A percentile compares a stretch with the other conserved stretches of the same genome.
Conservation (phyloP, 139 green algal genomes). For the Closterium sp. region DNA sequence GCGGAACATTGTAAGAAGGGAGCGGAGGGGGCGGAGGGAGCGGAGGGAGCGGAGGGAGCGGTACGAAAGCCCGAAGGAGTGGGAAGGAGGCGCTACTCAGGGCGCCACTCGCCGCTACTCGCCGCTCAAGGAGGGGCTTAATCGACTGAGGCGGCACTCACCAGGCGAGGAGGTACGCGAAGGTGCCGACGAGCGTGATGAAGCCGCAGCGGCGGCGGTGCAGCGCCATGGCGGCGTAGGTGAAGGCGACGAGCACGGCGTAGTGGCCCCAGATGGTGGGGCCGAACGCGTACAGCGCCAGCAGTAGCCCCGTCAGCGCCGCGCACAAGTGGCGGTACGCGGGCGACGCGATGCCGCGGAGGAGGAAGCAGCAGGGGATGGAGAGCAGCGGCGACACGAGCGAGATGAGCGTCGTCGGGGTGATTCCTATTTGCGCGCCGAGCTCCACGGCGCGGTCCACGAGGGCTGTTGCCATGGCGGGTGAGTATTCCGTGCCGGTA, state of each 20-base stretch:
- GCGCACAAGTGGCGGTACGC: neutral
- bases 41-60: too few species aligned
- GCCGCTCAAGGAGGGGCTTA: too few species aligned
- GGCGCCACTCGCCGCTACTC: too few species aligned
- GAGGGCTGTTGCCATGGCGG: neutral
- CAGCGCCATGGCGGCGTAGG: conserved; percentile 33
- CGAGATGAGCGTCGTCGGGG: neutral
- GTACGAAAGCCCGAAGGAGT: too few species aligned
- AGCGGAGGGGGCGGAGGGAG: too few species aligned
- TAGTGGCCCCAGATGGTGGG: neutral
- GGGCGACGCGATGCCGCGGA: neutral
- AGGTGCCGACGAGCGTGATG: conserved; percentile 30
- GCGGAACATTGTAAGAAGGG: too few species aligned
- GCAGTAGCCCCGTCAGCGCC: neutral
- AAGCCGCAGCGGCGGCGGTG: neutral
- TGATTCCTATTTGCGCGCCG: neutral
- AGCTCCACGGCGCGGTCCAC: neutral
- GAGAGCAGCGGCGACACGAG: neutral
- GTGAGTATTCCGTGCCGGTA: neutral
- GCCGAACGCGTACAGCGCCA: neutral
- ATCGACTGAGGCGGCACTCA: too few species aligned
- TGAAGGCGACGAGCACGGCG: conserved; percentile 28
- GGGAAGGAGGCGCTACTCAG: too few species aligned
- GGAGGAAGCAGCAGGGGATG: neutral
- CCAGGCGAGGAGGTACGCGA: conserved; percentile 43